These are phyloP conservation scores for Citrus glauca DNA, from an alignment of 345 rosid species.

Conservation along the genomic window DNA sequence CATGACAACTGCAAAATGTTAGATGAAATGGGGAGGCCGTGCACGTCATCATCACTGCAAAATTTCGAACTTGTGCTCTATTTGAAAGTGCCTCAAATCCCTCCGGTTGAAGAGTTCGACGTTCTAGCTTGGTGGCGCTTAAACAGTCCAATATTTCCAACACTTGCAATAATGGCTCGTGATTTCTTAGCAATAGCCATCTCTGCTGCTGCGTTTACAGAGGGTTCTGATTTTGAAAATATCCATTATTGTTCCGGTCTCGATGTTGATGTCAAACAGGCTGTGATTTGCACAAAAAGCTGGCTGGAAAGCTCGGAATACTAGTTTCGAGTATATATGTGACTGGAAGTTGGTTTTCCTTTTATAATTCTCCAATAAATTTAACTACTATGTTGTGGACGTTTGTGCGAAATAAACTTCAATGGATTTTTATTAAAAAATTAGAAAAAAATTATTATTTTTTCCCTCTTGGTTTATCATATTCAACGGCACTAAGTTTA, in stretches of 20 bases:
- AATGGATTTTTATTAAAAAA: too few species aligned
- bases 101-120: not conserved
- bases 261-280: not conserved
- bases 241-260: not conserved
- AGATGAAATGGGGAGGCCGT: too few species aligned
- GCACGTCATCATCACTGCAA: not conserved
- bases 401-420: too few species aligned
- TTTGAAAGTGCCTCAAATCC: not conserved
- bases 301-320: not conserved
- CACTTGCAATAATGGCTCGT: constrained; percentile 4
- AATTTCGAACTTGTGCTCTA: constrained; percentile 9
- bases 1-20: not conserved
- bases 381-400: too few species aligned
- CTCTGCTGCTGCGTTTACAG: not conserved
- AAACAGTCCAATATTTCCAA: not conserved
- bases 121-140: constrained; percentile 15
- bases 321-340: not conserved
- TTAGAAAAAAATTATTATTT: too few species aligned
- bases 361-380: not conserved
- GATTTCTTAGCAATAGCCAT: constrained; percentile 11
- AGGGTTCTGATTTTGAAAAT: not conserved
- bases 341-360: not conserved
- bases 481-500: too few species aligned
- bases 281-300: not conserved
- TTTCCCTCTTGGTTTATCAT: too few species aligned